These are phyloP conservation scores for Cyathus olla DNA, from an alignment of 1,284 basidiomycete species.

Conservation along the genomic window DNA sequence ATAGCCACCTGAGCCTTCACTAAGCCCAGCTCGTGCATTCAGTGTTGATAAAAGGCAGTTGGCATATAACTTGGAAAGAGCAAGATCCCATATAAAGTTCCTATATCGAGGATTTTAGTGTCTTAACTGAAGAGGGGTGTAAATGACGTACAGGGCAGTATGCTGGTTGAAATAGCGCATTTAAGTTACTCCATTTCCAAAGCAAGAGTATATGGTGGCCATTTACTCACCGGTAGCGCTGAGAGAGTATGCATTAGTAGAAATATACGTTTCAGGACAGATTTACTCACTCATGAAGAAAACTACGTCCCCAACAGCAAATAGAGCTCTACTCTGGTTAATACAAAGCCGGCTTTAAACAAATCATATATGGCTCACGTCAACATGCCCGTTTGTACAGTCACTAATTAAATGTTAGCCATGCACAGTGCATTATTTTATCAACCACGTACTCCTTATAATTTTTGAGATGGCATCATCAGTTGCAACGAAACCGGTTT, in stretches of 20 bases:
- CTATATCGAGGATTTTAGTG: constrained; percentile 29
- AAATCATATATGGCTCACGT: too few species aligned
- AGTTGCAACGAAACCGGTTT: constrained; percentile 55
- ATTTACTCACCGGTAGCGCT: constrained; percentile 45
- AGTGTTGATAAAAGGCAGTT: constrained; percentile 68
- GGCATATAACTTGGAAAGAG: constrained; percentile 65
- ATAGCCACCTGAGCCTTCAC: constrained; percentile 11
- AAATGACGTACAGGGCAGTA: constrained; percentile 49
- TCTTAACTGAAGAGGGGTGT: too few species aligned
- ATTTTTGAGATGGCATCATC: constrained; percentile 58
- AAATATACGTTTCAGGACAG: background rate
- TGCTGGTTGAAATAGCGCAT: constrained; percentile 29
- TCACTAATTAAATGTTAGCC: constrained; percentile 49
- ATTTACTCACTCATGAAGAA: constrained; percentile 54
- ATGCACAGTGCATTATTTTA: background rate
- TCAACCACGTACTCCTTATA: constrained; percentile 54
- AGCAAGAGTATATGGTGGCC: background rate
- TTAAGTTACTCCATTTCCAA: too few species aligned
- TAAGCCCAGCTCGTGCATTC: constrained; percentile 54
- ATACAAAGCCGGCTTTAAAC: too few species aligned
- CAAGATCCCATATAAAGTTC: constrained; percentile 64
- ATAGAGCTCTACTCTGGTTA: constrained; percentile 48
- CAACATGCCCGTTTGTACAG: constrained; percentile 59
- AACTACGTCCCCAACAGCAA: constrained; percentile 55
- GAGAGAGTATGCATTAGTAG: background rate